phyloP scores from a whole-genome alignment of 2,329 filamentous ascomycete species.

The Chrysoporthe cubensis region DNA sequence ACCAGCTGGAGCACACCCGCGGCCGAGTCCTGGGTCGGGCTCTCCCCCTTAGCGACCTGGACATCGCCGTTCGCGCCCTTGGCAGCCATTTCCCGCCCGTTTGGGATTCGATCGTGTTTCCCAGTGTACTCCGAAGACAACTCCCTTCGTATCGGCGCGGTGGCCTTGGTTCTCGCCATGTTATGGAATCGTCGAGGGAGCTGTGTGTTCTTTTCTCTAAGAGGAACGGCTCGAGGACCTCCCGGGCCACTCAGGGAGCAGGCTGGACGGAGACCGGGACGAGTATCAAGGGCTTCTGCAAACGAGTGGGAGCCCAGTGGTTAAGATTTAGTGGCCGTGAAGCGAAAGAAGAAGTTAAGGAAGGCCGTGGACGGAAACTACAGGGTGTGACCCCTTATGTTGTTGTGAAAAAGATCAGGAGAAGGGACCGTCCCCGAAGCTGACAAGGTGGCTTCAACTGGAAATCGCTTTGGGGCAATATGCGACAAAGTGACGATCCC shows the following conservation, averaged over 20 bases:
- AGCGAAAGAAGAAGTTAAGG: not conserved
- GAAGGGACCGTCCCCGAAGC: constrained; percentile 20
- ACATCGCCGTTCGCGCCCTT: constrained; percentile 35
- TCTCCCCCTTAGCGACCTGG: constrained; percentile 27
- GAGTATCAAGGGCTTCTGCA: not conserved
- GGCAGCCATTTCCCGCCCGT: constrained; percentile 40
- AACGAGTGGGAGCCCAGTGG: constrained; percentile 17
- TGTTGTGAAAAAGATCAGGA: not conserved
- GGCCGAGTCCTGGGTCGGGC: constrained; percentile 15
- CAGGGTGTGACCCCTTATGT: not conserved
- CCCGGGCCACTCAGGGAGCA: not conserved
- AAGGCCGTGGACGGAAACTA: constrained; percentile 1
- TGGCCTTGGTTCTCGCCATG: constrained; percentile 76
- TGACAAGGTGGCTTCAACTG: constrained; percentile 35
- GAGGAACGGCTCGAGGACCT: not conserved
- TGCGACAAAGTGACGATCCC: constrained; percentile 16
- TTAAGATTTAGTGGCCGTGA: constrained; percentile 6
- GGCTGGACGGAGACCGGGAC: not conserved
- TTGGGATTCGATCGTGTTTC: constrained; percentile 44
- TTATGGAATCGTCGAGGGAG: not conserved
- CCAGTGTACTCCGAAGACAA: constrained; percentile 69
- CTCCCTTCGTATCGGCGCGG: constrained; percentile 65
- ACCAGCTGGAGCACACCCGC: constrained; percentile 75
- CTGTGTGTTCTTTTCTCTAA: not conserved
- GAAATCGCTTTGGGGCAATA: constrained; percentile 14